These are phyloP conservation scores for Lagerstroemia speciosa DNA, from an alignment of 345 rosid species.

Conservation along the genomic window DNA sequence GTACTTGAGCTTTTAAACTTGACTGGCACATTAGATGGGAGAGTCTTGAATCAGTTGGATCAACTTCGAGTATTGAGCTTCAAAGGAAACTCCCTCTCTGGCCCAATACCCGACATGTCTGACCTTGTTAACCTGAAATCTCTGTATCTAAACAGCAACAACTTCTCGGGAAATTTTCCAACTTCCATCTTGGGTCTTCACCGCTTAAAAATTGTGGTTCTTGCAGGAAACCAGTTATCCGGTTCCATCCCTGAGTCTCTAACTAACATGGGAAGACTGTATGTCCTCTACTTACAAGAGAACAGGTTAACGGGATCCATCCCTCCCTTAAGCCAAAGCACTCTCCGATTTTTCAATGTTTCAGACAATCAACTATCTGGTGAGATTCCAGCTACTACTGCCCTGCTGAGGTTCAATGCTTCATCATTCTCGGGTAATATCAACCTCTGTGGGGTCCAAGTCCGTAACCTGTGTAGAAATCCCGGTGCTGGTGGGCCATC, in stretches of 20 bases:
- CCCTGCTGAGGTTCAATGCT: conserved; percentile 56
- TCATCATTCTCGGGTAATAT: conserved; percentile 52
- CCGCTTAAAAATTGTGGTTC: conserved; percentile 58
- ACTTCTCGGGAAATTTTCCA: conserved; percentile 72
- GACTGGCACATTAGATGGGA: conserved; percentile 45
- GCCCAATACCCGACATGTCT: conserved; percentile 56
- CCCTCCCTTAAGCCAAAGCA: conserved; percentile 73
- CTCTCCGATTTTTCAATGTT: conserved; percentile 74
- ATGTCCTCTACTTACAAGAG: conserved; percentile 50
- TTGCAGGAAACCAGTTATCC: conserved; percentile 49
- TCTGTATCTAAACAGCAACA: conserved; percentile 56
- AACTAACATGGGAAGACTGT: conserved; percentile 46
- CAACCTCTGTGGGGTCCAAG: conserved; percentile 68
- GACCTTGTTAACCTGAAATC: conserved; percentile 73
- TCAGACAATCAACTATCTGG: conserved; percentile 72
- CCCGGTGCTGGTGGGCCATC: conserved; percentile 16
- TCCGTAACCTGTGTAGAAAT: conserved; percentile 38
- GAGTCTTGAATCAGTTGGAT: conserved; percentile 49
- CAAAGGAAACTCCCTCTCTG: conserved; percentile 75
- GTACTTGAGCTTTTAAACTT: conserved; percentile 64
- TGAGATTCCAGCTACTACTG: conserved; percentile 52
- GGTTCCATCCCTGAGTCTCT: conserved; percentile 60
- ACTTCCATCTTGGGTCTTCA: conserved; percentile 51
- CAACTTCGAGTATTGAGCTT: conserved; percentile 87
- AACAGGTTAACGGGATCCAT: conserved; percentile 51